phyloP scores from a whole-genome alignment of 768 basidiomycete species.

The Termitomyces sp. region DNA sequence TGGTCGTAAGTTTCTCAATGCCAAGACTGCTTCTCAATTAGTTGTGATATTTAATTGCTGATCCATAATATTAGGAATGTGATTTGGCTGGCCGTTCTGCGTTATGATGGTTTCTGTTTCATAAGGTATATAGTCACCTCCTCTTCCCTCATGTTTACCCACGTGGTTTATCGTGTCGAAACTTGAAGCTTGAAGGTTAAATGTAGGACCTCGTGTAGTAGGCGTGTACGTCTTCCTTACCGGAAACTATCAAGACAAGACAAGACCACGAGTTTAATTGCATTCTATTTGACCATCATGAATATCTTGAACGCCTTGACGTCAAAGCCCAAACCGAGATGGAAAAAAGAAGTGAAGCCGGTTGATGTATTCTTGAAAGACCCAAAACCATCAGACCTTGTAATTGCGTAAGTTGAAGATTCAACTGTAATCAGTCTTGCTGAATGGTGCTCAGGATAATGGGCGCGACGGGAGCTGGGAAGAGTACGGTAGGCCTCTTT shows the following conservation, averaged over 20 bases:
- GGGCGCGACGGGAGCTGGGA: constrained; percentile 28
- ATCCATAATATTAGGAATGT: too few species aligned
- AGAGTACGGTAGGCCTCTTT: constrained; percentile 22
- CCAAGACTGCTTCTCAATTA: too few species aligned
- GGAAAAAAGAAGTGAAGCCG: constrained; percentile 7
- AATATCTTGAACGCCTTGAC: not conserved
- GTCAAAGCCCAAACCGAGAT: constrained; percentile 5
- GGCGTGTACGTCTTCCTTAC: not conserved
- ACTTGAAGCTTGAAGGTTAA: not conserved
- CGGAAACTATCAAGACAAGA: not conserved
- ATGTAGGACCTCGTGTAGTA: not conserved
- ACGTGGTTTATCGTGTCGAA: not conserved
- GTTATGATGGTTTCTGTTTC: not conserved
- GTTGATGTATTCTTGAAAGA: constrained; percentile 6
- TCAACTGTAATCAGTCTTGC: not conserved
- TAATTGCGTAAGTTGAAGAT: constrained; percentile 18
- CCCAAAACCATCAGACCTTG: constrained; percentile 12
- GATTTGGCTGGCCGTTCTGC: too few species aligned
- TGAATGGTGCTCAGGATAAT: constrained; percentile 16
- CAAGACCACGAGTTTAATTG: not conserved
- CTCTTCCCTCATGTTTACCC: not conserved
- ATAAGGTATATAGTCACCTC: too few species aligned
- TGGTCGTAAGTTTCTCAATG: too few species aligned
- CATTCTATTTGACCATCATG: not conserved
- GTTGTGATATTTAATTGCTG: too few species aligned